phyloP scores from a whole-genome alignment of 2,329 filamentous ascomycete genomes.

The Teratosphaeria epicoccoides region DNA sequence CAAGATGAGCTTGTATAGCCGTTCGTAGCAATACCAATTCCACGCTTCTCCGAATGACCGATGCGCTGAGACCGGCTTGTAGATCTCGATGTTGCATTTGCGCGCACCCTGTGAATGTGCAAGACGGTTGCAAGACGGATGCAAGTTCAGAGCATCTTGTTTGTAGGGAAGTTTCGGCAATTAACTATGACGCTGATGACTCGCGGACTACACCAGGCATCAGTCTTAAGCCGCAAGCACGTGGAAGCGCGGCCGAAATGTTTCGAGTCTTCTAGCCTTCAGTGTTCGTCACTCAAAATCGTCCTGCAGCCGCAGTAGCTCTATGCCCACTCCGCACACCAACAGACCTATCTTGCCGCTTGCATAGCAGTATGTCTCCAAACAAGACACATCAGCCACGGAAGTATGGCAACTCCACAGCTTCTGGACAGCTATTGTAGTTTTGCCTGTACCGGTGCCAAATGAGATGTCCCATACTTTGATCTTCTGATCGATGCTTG shows the following conservation, averaged over 20 bases:
- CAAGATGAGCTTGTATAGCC: too few species aligned
- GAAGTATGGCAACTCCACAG: slow-evolving; percentile 31
- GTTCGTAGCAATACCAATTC: too few species aligned
- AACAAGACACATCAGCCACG: slow-evolving; percentile 46
- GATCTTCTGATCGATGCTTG: slow-evolving; percentile 39
- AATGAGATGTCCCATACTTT: slow-evolving; percentile 35
- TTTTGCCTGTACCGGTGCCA: slow-evolving; percentile 16
- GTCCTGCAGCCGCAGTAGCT: slow-evolving; percentile 12
- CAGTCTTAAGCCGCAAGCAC: background rate
- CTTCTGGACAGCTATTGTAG: slow-evolving; percentile 21
- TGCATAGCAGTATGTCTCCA: slow-evolving; percentile 30
- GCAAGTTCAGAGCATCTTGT: too few species aligned
- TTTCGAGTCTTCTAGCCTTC: background rate
- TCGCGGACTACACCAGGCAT: background rate
- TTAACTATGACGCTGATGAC: background rate
- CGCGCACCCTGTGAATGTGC: too few species aligned
- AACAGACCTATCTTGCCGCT: slow-evolving; percentile 23
- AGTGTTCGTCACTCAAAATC: background rate
- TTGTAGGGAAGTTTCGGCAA: too few species aligned
- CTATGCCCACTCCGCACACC: slow-evolving; percentile 41
- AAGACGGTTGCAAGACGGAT: too few species aligned
- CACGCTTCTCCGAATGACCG: too few species aligned
- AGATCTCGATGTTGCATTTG: too few species aligned
- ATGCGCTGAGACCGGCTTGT: too few species aligned
- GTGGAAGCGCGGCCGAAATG: background rate